phyloP scores from a whole-genome alignment of 1,139 yeast genomes.

The Meyerozyma smithsonii region DNA sequence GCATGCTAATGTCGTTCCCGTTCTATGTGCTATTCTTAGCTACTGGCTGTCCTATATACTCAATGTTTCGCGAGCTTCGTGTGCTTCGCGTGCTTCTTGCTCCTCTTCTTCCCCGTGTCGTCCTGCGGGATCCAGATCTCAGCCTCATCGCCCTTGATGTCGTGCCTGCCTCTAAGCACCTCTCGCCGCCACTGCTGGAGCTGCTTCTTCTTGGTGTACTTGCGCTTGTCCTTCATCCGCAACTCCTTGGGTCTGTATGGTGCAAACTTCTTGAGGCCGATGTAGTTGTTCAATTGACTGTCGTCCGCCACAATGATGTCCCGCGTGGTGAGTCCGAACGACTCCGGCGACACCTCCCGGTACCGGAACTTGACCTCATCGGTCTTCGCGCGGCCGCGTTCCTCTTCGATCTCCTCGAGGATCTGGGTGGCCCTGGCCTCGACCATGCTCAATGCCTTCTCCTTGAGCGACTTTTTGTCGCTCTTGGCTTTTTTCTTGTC shows the following conservation, averaged over 20 bases:
- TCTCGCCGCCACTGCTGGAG: conserved; percentile 87
- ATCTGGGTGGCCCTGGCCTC: conserved; percentile 37
- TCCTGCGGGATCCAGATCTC: conserved; percentile 33
- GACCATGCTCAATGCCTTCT: conserved; percentile 70
- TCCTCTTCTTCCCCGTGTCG: background rate
- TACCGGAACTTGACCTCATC: conserved; percentile 64
- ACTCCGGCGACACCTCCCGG: conserved; percentile 92
- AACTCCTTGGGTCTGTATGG: conserved; percentile 80
- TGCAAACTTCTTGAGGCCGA: conserved; percentile 89
- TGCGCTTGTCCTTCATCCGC: conserved; percentile 73
- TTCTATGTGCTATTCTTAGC: too few relatives aligned
- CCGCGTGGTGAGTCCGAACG: conserved; percentile 79
- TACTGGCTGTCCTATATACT: too few relatives aligned
- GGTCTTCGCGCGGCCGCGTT: conserved; percentile 46
- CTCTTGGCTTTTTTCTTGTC: conserved; percentile 61
- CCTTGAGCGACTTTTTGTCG: conserved; percentile 55
- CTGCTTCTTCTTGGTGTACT: conserved; percentile 77
- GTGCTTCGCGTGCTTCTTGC: background rate
- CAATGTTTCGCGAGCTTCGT: too few relatives aligned
- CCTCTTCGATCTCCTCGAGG: conserved; percentile 64
- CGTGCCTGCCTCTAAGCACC: conserved; percentile 65
- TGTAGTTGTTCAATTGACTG: conserved; percentile 70
- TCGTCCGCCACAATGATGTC: conserved; percentile 93
- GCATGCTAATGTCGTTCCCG: too few relatives aligned
- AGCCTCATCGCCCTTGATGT: conserved; percentile 38